Percentiles rank a stretch among this genome's conserved stretches.
Conservation (phyloP, 1,284 basidiomycete genomes). For the Malassezia yamatoensis region DNA sequence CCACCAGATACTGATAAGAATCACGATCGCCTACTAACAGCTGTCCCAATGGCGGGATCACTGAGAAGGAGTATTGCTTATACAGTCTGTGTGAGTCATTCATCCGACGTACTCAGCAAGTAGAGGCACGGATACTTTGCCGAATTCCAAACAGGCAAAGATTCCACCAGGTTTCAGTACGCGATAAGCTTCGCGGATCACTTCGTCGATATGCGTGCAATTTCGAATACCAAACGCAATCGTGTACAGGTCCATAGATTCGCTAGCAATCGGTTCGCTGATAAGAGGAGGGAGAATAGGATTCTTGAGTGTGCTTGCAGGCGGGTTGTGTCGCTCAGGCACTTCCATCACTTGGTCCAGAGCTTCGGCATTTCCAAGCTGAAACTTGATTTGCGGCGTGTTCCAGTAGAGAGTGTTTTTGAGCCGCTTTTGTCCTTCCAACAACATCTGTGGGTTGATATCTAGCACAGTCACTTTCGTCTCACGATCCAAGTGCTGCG, state of each 20-base stretch:
- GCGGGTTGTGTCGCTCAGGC: conserved; percentile 17
- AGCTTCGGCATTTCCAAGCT: conserved; percentile 83
- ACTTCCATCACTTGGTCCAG: conserved; percentile 50
- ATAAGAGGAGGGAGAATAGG: conserved; percentile 34
- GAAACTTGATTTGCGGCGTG: conserved; percentile 89
- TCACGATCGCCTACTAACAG: conserved; percentile 88
- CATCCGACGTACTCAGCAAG: conserved; percentile 61
- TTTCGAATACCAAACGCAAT: conserved; percentile 98
- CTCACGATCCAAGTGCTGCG: conserved; percentile 58
- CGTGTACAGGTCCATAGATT: conserved; percentile 88
- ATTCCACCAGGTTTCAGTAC: conserved; percentile 93
- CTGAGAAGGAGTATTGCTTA: conserved; percentile 88
- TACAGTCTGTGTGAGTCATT: conserved; percentile 58
- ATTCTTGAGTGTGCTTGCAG: conserved; percentile 25
- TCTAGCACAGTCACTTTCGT: conserved; percentile 84
- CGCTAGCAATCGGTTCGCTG: conserved; percentile 44
- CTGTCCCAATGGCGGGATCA: conserved; percentile 87
- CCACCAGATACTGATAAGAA: conserved; percentile 87
- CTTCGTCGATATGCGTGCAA: conserved; percentile 83
- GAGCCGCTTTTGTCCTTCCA: conserved; percentile 74
- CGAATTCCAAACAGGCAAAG: conserved; percentile 94
- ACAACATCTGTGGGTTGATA: conserved; percentile 89
- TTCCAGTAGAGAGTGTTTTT: conserved; percentile 42
- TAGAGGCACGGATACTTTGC: conserved; percentile 79
- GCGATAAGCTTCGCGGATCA: conserved; percentile 78